Evolutionary conservation across 176 grass and related monocot species (phyloP).

Genomic region (Thinopyrum elongatum): DNA sequence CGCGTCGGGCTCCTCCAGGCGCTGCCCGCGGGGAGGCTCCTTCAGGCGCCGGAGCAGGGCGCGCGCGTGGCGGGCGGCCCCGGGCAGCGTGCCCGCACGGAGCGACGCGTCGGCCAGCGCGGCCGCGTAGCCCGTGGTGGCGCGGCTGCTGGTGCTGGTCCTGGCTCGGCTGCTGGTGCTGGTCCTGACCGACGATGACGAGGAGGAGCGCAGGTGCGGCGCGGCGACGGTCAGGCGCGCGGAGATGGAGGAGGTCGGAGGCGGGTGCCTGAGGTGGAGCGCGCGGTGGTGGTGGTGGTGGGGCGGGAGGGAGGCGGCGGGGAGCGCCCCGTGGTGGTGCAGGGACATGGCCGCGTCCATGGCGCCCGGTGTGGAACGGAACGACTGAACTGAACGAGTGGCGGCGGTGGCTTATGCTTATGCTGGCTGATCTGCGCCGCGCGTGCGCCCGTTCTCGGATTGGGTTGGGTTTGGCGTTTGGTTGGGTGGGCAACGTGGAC

Average conservation of each 20-base stretch:
- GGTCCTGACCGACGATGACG: background rate
- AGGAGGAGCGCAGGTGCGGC: background rate
- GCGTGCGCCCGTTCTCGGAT: background rate
- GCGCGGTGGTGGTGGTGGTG: background rate
- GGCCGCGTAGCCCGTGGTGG: constrained; percentile 47
- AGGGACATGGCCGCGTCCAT: constrained; percentile 45
- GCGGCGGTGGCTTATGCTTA: background rate
- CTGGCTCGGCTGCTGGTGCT: too few species aligned
- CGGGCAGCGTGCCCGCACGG: constrained; percentile 27
- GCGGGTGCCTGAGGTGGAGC: background rate
- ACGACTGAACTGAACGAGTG: background rate
- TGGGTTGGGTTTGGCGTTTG: background rate
- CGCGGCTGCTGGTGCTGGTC: background rate
- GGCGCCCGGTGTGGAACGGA: background rate
- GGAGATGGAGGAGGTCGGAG: background rate
- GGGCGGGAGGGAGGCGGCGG: constrained; percentile 11
- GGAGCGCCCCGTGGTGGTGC: constrained; percentile 19
- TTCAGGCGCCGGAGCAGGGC: background rate
- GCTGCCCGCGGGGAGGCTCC: background rate
- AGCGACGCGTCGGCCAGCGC: constrained; percentile 36
- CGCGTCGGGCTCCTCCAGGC: background rate
- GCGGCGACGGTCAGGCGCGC: background rate
- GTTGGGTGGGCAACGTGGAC: background rate
- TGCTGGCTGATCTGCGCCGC: background rate
- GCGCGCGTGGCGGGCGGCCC: constrained; percentile 31